Evolutionary conservation across 2,329 filamentous ascomycete species (phyloP).

Genomic region (Sporothrix brunneoviolacea): DNA sequence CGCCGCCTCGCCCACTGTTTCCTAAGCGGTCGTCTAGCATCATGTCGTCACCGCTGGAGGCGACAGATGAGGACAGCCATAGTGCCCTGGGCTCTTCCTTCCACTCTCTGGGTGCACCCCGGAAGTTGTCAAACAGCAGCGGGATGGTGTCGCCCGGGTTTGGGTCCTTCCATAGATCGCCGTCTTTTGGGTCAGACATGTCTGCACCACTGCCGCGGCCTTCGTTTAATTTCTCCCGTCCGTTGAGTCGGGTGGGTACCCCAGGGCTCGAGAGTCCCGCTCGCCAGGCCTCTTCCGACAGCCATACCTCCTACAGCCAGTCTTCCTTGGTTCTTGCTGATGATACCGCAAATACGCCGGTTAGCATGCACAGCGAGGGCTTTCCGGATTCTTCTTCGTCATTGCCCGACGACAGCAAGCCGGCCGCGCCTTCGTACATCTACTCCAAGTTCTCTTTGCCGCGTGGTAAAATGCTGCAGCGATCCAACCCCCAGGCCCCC

Average conservation of each 20-base stretch:
- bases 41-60: conserved; percentile 56
- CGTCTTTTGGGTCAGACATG: conserved; percentile 76
- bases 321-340: conserved; percentile 57
- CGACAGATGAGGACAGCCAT: conserved; percentile 63
- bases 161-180: conserved; percentile 64
- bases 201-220: conserved; percentile 64
- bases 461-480: conserved; percentile 70
- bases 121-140: conserved; percentile 71
- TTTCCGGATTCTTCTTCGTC: conserved; percentile 45
- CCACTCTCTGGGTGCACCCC: conserved; percentile 55
- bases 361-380: conserved; percentile 65
- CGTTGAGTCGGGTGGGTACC: conserved; percentile 67
- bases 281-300: conserved; percentile 60
- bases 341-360: conserved; percentile 60
- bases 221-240: conserved; percentile 89
- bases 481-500: conserved; percentile 51
- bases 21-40: conserved; percentile 52
- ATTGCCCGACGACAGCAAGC: conserved; percentile 38
- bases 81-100: conserved; percentile 46
- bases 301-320: conserved; percentile 52
- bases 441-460: conserved; percentile 82
- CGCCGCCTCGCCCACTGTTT: conserved; percentile 44
- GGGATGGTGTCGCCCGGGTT: conserved; percentile 51
- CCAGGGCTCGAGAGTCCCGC: conserved; percentile 51
- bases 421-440: conserved; percentile 65